Evolutionary conservation across 2,329 filamentous ascomycete species (phyloP).

Genomic region (Diaporthe nobilis): DNA sequence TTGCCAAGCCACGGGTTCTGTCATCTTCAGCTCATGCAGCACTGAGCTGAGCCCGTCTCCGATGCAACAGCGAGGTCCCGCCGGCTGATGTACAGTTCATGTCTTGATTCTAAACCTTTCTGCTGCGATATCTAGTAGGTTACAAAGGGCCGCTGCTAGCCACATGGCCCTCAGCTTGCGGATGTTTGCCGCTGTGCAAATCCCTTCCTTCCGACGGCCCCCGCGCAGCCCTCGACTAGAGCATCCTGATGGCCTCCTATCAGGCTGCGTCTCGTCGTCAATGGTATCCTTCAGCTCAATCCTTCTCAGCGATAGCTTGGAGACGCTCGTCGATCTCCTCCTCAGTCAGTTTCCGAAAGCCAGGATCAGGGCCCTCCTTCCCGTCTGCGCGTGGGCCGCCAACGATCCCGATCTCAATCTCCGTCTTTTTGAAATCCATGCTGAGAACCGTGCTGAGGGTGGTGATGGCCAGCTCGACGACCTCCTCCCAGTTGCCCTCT

Average conservation of each 20-base stretch:
- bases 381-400: constrained; percentile 88
- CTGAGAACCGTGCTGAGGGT: constrained; percentile 96
- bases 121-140: constrained; percentile 37
- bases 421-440: constrained; percentile 99
- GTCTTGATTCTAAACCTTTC: constrained; percentile 35
- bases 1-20: constrained; percentile 20
- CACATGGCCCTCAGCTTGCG: constrained; percentile 30
- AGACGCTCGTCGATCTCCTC: constrained; percentile 99
- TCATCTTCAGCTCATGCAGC: constrained; percentile 36
- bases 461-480: constrained; percentile 96
- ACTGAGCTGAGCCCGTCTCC: constrained; percentile 34
- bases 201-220: constrained; percentile 14
- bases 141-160: constrained; percentile 31
- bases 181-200: constrained; percentile 9
- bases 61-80: constrained; percentile 27
- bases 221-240: constrained; percentile 27
- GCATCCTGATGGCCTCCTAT: constrained; percentile 23
- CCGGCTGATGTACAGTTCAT: constrained; percentile 34
- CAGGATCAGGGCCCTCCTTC: constrained; percentile 82
- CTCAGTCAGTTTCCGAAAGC: constrained; percentile 91
- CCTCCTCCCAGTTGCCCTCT: constrained; percentile 94
- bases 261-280: constrained; percentile 7
- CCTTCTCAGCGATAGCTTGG: constrained; percentile 98
- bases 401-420: constrained; percentile 95
- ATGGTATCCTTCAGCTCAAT: constrained; percentile 69